These are phyloP conservation scores for Gracilaria domingensis DNA, from an alignment of 23 red algal species.

Conservation along the genomic window DNA sequence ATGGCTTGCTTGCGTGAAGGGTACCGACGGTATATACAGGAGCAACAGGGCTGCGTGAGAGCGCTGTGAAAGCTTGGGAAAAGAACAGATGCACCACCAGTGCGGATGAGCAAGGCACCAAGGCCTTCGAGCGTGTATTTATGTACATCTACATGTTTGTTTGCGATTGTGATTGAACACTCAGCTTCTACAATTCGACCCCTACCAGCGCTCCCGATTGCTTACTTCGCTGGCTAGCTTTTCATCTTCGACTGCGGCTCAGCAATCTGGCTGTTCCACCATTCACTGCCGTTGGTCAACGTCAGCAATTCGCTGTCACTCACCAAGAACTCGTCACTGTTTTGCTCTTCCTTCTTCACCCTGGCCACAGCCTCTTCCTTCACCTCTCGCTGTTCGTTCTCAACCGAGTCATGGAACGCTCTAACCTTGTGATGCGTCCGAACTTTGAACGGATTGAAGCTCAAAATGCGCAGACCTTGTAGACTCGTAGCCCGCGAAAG, in stretches of 20 bases:
- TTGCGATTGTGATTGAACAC: too few species aligned
- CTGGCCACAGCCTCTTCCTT: background rate
- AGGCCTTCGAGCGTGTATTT: too few species aligned
- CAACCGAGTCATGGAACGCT: constrained; percentile 26
- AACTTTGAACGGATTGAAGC: constrained; percentile 39
- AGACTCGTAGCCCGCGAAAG: constrained; percentile 59
- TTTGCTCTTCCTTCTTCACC: background rate
- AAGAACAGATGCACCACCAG: too few species aligned
- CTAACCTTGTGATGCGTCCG: constrained; percentile 60
- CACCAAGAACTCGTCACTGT: constrained; percentile 4
- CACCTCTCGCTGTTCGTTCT: background rate
- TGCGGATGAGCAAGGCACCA: too few species aligned
- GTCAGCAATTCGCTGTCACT: constrained; percentile 10
- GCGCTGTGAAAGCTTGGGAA: too few species aligned
- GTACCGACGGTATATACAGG: too few species aligned
- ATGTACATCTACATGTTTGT: too few species aligned
- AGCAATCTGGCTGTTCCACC: constrained; percentile 4
- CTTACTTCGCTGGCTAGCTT: background rate
- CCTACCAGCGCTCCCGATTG: too few species aligned
- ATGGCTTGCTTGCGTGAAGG: too few species aligned
- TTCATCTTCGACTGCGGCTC: background rate
- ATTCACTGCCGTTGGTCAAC: background rate
- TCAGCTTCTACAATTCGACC: background rate
- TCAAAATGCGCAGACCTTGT: constrained; percentile 38
- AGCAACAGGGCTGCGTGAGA: too few species aligned